Conservation (phyloP, 2,329 filamentous ascomycete genomes). For the Alternaria gaisen region DNA sequence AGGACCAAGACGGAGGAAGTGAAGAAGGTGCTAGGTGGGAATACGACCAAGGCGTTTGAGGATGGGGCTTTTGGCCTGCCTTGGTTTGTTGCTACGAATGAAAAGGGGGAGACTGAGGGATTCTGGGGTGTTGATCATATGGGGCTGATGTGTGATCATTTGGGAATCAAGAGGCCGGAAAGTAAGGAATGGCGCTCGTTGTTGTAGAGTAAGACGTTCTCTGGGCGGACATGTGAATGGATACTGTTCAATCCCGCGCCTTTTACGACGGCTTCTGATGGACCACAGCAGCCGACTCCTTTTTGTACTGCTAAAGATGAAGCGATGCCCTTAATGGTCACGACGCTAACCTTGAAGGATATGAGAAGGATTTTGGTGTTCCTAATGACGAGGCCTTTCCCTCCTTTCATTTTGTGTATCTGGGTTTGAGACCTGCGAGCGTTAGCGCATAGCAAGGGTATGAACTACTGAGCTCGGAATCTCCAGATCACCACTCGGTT, state of each 20-base stretch:
- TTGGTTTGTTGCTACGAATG: slow-evolving; percentile 66
- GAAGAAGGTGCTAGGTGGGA: slow-evolving; percentile 58
- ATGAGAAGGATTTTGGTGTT: not conserved
- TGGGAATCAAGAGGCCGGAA: slow-evolving; percentile 58
- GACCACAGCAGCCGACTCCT: not conserved
- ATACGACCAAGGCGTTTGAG: slow-evolving; percentile 61
- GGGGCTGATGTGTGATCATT: slow-evolving; percentile 62
- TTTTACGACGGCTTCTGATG: not conserved
- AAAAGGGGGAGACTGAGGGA: slow-evolving; percentile 61
- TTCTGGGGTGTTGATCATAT: slow-evolving; percentile 71
- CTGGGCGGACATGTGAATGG: not conserved
- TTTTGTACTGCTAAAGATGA: not conserved
- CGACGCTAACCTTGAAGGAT: not conserved
- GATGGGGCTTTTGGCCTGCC: slow-evolving; percentile 69
- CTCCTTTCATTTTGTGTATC: not conserved
- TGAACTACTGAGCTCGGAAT: not conserved
- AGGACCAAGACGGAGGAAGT: slow-evolving; percentile 51
- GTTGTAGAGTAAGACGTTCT: slow-evolving; percentile 35
- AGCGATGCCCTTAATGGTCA: not conserved
- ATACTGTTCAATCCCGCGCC: not conserved
- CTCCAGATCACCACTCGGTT: not conserved
- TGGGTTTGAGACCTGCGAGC: not conserved
- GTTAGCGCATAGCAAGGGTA: not conserved
- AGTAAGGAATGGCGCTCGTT: slow-evolving; percentile 51
- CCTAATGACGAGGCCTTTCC: not conserved